Conservation (phyloP, 1,139 yeast species). For the Yamadazyma triangularis region DNA sequence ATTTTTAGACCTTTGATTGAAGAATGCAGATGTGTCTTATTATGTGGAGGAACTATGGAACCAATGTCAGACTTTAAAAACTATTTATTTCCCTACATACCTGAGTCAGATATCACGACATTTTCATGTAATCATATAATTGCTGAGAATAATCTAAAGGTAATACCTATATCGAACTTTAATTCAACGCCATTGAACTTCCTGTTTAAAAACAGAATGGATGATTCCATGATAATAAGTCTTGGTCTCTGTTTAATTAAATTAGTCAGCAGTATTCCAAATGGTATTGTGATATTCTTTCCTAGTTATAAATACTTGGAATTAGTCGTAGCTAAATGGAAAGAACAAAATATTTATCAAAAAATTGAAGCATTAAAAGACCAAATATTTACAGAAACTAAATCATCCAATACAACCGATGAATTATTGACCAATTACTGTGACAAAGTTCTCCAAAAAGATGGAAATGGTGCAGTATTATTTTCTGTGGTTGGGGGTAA, state of each 20-base stretch:
- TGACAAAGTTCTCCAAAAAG: conserved; percentile 13
- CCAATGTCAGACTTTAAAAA: conserved; percentile 70
- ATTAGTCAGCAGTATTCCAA: conserved; percentile 50
- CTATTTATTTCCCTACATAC: conserved; percentile 59
- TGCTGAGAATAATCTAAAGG: conserved; percentile 63
- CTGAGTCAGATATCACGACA: conserved; percentile 35
- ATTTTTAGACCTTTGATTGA: conserved; percentile 63
- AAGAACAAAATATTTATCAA: conserved; percentile 23
- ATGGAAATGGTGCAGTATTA: conserved; percentile 55
- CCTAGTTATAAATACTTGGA: conserved; percentile 78
- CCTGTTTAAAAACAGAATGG: conserved; percentile 61
- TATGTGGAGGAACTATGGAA: conserved; percentile 98
- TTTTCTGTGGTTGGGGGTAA: conserved; percentile 92
- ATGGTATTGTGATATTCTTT: conserved; percentile 76
- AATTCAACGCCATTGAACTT: conserved; percentile 47
- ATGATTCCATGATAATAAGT: conserved; percentile 38
- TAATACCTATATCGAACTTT: conserved; percentile 43
- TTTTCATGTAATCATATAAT: conserved; percentile 86
- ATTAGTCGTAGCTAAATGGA: conserved; percentile 51
- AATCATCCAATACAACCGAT: conserved; percentile 37
- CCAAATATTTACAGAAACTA: conserved; percentile 54
- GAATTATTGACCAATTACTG: conserved; percentile 47
- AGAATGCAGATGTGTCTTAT: conserved; percentile 63
- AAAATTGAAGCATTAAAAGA: conserved; percentile 33
- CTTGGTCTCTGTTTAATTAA: conserved; percentile 50